Base-by-base conservation (phyloP, 352 stramenopile genomes). In the Labyrinthula sp. region DNA sequence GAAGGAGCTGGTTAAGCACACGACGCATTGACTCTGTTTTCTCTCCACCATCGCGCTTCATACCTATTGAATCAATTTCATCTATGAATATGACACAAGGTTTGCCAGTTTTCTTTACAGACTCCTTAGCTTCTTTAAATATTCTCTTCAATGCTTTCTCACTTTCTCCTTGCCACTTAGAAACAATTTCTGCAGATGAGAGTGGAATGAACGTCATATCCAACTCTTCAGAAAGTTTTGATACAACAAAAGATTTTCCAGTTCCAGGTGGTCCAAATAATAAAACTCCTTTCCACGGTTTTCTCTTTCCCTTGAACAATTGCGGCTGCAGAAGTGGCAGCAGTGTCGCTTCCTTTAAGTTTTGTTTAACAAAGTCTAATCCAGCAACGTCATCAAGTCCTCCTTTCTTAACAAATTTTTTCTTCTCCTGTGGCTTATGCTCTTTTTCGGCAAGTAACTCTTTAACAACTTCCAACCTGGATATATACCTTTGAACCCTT, bases 71-170 rank as follows among this genome's bases (percentile, higher is more conserved):
- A 54, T 96, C 87, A 40, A 96, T 93, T 59, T 96, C 86, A 54
- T 97, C 87, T 64, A 97, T 84, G 59, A 97, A 97, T 31, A 97
- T 92, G 38, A 89, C 94, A 10, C 72, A 83, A 5, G 88, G 87
- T 12, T 77, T 71, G n/a, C n/a, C n/a, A n/a, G n/a, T n/a, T n/a
- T n/a, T n/a, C n/a, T n/a, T n/a, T n/a, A n/a, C n/a, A 61, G 93
- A 89, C 59, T 92, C 87, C 7, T 82, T 73, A 15, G 87, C 87
- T 70, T 95, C 92, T 30, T 95, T 82, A 52, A 97, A 97, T 7
- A 97, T 64, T 21, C 94, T 82, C 27, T 82, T 72, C 30, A 95
- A 77, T 47, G 93, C 73, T 38, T 92, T 92, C 57, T 94, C 82
- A 2, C 67, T 82, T 18, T 92, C 78, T 17, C 82, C 82, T 14